Percentiles rank a stretch among this genome's conserved stretches.
These are phyloP conservation scores for Backusella circina DNA, from an alignment of 192 early-diverging fungal species.

Conservation along the genomic window DNA sequence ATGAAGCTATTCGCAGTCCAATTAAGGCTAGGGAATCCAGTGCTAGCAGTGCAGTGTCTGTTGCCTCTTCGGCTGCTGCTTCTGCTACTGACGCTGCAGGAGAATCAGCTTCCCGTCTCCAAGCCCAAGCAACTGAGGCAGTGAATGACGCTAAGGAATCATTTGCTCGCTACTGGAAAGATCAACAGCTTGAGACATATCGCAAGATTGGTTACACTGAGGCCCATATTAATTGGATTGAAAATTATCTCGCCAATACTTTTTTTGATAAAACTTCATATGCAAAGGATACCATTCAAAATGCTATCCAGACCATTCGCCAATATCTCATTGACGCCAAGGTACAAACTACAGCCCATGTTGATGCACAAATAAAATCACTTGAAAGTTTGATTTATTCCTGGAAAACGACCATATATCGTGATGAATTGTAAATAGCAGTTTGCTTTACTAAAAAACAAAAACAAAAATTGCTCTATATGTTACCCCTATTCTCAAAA, in stretches of 20 bases:
- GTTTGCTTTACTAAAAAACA: background rate
- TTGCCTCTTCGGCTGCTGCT: slow-evolving; percentile 10
- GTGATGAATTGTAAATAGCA: slow-evolving; percentile 16
- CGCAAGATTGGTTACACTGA: slow-evolving; percentile 21
- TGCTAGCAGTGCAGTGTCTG: background rate
- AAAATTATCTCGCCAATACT: slow-evolving; percentile 6
- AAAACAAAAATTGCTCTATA: background rate
- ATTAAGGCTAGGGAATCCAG: background rate
- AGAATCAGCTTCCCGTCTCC: background rate
- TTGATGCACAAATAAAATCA: slow-evolving; percentile 11
- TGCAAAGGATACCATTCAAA: background rate
- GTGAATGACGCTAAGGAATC: background rate
- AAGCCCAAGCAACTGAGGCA: slow-evolving; percentile 15
- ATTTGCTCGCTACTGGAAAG: slow-evolving; percentile 9
- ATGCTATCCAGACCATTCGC: slow-evolving; percentile 6
- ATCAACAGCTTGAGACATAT: background rate
- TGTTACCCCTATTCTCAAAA: background rate
- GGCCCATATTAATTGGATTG: slow-evolving; percentile 21
- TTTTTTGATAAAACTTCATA: slow-evolving; percentile 11
- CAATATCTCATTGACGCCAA: slow-evolving; percentile 11
- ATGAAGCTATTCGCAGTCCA: background rate
- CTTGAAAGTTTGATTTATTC: background rate
- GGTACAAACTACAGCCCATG: slow-evolving; percentile 3
- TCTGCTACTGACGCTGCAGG: slow-evolving; percentile 15
- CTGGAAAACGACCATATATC: slow-evolving; percentile 4